Base-by-base conservation (phyloP, 495 filamentous ascomycete species). In the Chaetomium tenue region DNA sequence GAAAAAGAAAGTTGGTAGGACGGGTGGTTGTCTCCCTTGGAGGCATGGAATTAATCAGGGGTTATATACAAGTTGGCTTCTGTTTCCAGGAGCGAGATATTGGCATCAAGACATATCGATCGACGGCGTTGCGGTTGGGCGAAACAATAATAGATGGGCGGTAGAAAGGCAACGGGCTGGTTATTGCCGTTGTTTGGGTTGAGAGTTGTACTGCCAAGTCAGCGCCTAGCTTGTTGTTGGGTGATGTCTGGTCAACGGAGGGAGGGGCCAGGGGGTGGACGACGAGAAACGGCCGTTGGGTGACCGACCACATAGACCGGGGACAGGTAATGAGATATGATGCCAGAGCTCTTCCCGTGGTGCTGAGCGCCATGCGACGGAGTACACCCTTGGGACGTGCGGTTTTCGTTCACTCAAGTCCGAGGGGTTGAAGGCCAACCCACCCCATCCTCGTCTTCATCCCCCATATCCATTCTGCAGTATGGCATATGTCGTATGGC, bases 11-110 rank as follows among this genome's bases (percentile, higher is more conserved):
- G n/a, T 50, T 20, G 33, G 11, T 23, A 20, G 26, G 0, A 37
- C 3, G 52, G 26, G 52, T 5, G n/a, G 26, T 52, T 26, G 48
- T 8, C 48, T 52, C 23, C 48, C 2, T 16, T 50, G 46, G 46
- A 11, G 50, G 50, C 23, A 6, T 52, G 25, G 50, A 28, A 52
- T 4, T 55, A 55, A 55, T 55, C 52, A 37, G 30, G 52, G 50
- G 40, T 44, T 44, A 18, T 44, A 18, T 44, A 18, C 16, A 44
- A 5, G 18, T 44, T 44, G 40, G 40, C 40, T 44, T 44, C 40
- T 44, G 40, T 44, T 44, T 44, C 16, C 40, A 15, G 51, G 22
- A 47, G 44, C 44, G 44, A n/a, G 18, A 47, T 52, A 9, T 52
- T 52, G 22, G 48, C 2, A 57, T 12, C 33, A 8, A 57, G 51